Base-by-base conservation (phyloP, 352 stramenopile species). In the Phytophthora foliorum region DNA sequence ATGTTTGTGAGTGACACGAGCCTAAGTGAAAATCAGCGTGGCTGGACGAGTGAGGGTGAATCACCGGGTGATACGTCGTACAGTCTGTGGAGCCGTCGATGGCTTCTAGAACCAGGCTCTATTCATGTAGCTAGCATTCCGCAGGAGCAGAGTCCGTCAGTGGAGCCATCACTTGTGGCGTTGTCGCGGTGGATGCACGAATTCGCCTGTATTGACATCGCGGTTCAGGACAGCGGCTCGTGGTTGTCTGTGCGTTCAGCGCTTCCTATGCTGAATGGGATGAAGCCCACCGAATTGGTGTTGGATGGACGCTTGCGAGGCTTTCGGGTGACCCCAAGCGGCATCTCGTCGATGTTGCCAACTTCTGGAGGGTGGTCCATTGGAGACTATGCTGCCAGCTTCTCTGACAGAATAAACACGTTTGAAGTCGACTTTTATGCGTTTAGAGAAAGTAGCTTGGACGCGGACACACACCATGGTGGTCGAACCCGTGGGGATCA, bases 301-400 rank as follows among this genome's bases (percentile, higher is more conserved):
- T 39, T 79, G 32, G 74, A 82, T 44, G 66, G 63, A 29, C 49
- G 39, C 1, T 46, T 67, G 29, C 74, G 70, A n/a, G 57, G 77
- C 38, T 82, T 79, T 44, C 65, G 59, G 9, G 62, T 59, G 34
- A 69, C 75, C 19, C 74, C 71, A 0, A 63, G 72, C 32, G 75
- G 72, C n/a, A 31, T 71, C 13, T 62, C 67, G 24, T 72, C 62
- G 13, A 77, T 54, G 58, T 56, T 42, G 42, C 63, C 38, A 17
- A 31, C 19, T 36, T 29, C 45, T 9, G 45, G 44, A 16, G 25
- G 34, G 3, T 64, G 57, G 57, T 49, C 32, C 14, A 50, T 64
- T 29, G 46, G 57, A 21, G 57, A 64, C 57, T 57, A 64, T 19
- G 36, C 16, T 24, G 57, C 32, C 21, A 51, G 25, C 21, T 64